A percentile compares a stretch with the other conserved stretches of the same genome.
Conservation (phyloP, 192 early-diverging fungal genomes). For the Martensiomyces pterosporus region DNA sequence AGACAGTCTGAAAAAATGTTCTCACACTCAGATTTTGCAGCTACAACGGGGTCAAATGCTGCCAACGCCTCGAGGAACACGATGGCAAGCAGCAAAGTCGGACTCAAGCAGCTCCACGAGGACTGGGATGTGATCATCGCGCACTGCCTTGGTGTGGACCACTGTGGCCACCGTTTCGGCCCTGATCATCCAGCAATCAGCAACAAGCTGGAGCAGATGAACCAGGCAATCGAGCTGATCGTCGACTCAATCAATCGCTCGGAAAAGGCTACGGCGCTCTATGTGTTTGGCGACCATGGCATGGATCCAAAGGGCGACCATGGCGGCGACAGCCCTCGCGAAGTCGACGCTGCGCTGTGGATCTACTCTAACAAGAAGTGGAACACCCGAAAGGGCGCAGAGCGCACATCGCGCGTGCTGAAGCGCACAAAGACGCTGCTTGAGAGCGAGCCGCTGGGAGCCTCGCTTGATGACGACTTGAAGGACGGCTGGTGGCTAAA, state of each 20-base stretch:
- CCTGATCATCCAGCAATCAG: slow-evolving; percentile 85
- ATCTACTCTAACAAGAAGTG: slow-evolving; percentile 62
- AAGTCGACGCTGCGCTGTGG: slow-evolving; percentile 82
- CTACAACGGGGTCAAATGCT: not conserved
- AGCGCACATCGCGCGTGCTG: slow-evolving; percentile 22
- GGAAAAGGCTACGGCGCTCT: slow-evolving; percentile 68
- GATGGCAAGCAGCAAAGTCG: slow-evolving; percentile 25
- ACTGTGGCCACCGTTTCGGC: slow-evolving; percentile 89
- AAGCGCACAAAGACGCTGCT: slow-evolving; percentile 7
- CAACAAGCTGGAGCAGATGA: slow-evolving; percentile 81
- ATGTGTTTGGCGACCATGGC: slow-evolving; percentile 96
- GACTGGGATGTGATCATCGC: slow-evolving; percentile 83
- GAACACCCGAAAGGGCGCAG: slow-evolving; percentile 40
- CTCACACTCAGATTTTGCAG: slow-evolving; percentile 20
- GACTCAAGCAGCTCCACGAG: slow-evolving; percentile 18
- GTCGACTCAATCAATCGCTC: slow-evolving; percentile 57
- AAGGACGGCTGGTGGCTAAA: slow-evolving; percentile 29
- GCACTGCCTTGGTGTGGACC: slow-evolving; percentile 94
- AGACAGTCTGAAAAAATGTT: slow-evolving; percentile 32
- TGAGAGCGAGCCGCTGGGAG: slow-evolving; percentile 16
- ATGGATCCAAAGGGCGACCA: slow-evolving; percentile 96
- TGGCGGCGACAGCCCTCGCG: slow-evolving; percentile 89
- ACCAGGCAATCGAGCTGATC: slow-evolving; percentile 65
- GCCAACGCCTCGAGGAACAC: not conserved
- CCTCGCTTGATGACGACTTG: slow-evolving; percentile 50